phyloP scores from a whole-genome alignment of 139 green algal genomes.

The Mychonastes homosphaera region DNA sequence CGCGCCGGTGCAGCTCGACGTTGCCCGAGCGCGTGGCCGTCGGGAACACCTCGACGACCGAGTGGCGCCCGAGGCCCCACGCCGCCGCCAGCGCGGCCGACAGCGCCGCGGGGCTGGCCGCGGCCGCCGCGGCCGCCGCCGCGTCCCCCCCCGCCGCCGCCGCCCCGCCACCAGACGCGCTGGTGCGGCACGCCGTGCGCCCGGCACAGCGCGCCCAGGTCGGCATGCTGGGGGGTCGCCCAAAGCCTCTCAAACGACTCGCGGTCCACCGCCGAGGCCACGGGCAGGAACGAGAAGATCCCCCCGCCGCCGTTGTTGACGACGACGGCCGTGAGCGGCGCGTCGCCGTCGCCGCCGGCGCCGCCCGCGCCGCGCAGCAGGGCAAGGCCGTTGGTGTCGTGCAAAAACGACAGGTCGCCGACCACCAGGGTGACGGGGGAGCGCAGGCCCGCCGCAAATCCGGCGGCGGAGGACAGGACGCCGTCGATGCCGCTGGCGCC shows the following conservation, averaged over 20 bases:
- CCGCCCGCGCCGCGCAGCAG: conserved; percentile 60
- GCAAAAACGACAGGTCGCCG: conserved; percentile 95
- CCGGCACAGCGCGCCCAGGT: conserved; percentile 38
- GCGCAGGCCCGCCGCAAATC: conserved; percentile 77
- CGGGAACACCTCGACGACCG: conserved; percentile 79
- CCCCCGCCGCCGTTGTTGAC: conserved; percentile 93
- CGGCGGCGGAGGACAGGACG: conserved; percentile 80
- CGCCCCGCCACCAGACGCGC: not conserved
- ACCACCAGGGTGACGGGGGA: conserved; percentile 77
- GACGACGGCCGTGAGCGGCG: conserved; percentile 84
- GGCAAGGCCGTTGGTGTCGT: conserved; percentile 91
- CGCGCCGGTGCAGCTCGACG: conserved; percentile 50
- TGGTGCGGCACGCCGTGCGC: conserved; percentile 47
- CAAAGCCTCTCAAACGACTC: conserved; percentile 76
- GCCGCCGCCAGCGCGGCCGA: conserved; percentile 51
- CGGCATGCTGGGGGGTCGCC: conserved; percentile 82
- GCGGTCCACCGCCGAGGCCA: conserved; percentile 50
- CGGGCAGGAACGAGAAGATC: conserved; percentile 96
- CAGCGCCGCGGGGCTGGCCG: conserved; percentile 42
- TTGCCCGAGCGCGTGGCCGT: conserved; percentile 56
- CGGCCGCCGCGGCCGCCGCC: too few relatives aligned
- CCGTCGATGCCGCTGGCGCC: conserved; percentile 96
- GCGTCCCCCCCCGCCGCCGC: not conserved
- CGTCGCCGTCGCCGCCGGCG: conserved; percentile 25
- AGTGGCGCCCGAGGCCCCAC: conserved; percentile 68